phyloP scores from a whole-genome alignment of 176 grass and related monocot genomes.

The Chloris gayana region DNA sequence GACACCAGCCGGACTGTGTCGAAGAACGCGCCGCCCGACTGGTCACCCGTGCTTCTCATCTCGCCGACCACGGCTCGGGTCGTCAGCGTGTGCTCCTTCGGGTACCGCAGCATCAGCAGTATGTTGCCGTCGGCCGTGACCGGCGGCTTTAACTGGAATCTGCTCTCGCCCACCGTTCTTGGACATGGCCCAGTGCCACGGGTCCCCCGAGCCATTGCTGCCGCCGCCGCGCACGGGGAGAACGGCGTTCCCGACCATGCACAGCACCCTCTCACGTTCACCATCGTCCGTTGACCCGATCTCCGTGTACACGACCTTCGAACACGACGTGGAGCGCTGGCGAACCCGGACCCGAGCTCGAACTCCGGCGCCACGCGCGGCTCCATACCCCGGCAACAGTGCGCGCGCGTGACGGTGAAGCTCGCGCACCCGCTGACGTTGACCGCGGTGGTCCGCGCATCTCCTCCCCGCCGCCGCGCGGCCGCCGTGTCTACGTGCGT shows the following conservation, averaged over 20 bases:
- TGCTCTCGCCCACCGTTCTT: conserved; percentile 35
- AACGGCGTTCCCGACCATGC: conserved; percentile 74
- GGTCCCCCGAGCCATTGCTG: conserved; percentile 18
- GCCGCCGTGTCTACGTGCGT: conserved; percentile 56
- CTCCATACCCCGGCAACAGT: conserved; percentile 50
- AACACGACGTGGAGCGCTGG: conserved; percentile 66
- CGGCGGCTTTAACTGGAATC: conserved; percentile 48
- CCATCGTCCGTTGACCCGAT: not conserved
- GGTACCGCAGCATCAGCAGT: conserved; percentile 63
- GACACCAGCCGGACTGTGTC: conserved; percentile 56
- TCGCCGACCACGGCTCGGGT: conserved; percentile 64
- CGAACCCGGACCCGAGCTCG: conserved; percentile 59
- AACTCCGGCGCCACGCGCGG: conserved; percentile 62
- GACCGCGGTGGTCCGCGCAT: conserved; percentile 31
- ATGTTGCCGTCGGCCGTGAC: conserved; percentile 41
- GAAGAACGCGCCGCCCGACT: conserved; percentile 54
- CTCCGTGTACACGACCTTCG: conserved; percentile 79
- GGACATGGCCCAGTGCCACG: conserved; percentile 51
- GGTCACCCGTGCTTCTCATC: conserved; percentile 59
- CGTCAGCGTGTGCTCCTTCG: conserved; percentile 56
- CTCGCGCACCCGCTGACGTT: conserved; percentile 15
- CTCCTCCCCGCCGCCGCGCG: not conserved
- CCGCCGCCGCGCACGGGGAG: conserved; percentile 44
- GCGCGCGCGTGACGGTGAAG: conserved; percentile 63
- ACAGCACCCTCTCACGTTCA: conserved; percentile 53